phyloP scores from a whole-genome alignment of 2,329 filamentous ascomycete species.

The Clonostachys byssicola region DNA sequence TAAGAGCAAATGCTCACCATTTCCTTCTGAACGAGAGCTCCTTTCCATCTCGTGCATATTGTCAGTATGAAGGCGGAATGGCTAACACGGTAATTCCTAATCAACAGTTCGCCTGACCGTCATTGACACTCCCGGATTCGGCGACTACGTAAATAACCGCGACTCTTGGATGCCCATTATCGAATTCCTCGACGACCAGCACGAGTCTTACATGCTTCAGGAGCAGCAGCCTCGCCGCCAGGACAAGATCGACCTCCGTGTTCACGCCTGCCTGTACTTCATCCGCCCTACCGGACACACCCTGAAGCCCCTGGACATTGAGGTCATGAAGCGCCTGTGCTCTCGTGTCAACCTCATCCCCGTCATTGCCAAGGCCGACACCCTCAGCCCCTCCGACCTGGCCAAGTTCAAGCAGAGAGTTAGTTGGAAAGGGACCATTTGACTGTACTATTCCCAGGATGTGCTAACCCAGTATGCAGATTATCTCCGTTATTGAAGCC shows the following conservation, averaged over 20 bases:
- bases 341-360: conserved; percentile 98
- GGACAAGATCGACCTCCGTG: conserved; percentile 99
- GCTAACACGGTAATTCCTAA: conserved; percentile 9
- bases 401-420: conserved; percentile 94
- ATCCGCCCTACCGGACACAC: conserved; percentile 98
- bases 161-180: conserved; percentile 99
- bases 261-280: conserved; percentile 98
- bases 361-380: conserved; percentile 98
- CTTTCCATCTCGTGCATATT: too few relatives aligned
- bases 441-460: neutral
- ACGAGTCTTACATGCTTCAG: conserved; percentile 99
- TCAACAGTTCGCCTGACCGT: conserved; percentile 87
- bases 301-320: conserved; percentile 96
- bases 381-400: conserved; percentile 87
- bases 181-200: conserved; percentile 99
- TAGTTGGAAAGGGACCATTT: conserved; percentile 26
- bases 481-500: conserved; percentile 91
- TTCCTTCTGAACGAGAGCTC: too few relatives aligned
- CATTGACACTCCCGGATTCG: conserved; percentile 97
- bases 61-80: neutral
- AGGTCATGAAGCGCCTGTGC: conserved; percentile 99
- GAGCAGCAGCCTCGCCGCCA: conserved; percentile 97
- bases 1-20: conserved; percentile 29
- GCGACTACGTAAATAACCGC: conserved; percentile 99
- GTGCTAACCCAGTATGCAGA: conserved; percentile 48